Base-by-base conservation (phyloP, 768 basidiomycete genomes). In the Termitomyces sp. region DNA sequence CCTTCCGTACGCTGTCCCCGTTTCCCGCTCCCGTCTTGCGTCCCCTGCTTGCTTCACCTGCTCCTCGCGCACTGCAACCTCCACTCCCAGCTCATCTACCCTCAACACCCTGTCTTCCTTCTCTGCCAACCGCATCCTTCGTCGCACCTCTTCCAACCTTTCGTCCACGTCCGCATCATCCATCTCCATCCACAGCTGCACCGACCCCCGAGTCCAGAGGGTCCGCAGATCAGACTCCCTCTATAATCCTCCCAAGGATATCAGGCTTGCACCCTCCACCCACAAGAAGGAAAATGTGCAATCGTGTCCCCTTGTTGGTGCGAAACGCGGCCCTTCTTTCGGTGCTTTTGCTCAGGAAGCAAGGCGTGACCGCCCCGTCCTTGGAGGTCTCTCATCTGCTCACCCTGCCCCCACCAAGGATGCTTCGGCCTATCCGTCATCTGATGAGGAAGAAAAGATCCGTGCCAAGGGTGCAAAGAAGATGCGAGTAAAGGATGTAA, bases 401-500 rank as follows among this genome's bases (percentile, higher is more conserved):
- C 19, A 34, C 1, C 19, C 45, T 54, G 67, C 60, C 44, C 67
- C 77, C 65, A 66, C 70, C 64, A 59, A 72, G 54, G 63, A 69
- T 30, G 64, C 68, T 17, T 68, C 68, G 21, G 73, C 76, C 44
- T 76, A 72, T 66, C 72, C 81, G 23, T 88, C 88, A 12, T 87
- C 85, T 19, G 89, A 91, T 63, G 89, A 90, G 60, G 89, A 90
- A 64, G 88, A 91, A 71, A 85, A 83, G 67, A 63, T 77, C 23
- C 79, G 87, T 37, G 77, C 75, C 40, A 76, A 75, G 59, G 76
- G 74, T 35, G 84, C 76, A 23, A 91, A 90, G 79, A 89, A 85
- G 70, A 71, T 77, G 48, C 77, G 82, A 53, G 72, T 68, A 23
- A 71, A 69, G 64, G 64, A 66, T 9, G 56, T 52, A 11, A 48